Base-by-base conservation (phyloP, 2,329 filamentous ascomycete species). In the Colletotrichum tabaci region DNA sequence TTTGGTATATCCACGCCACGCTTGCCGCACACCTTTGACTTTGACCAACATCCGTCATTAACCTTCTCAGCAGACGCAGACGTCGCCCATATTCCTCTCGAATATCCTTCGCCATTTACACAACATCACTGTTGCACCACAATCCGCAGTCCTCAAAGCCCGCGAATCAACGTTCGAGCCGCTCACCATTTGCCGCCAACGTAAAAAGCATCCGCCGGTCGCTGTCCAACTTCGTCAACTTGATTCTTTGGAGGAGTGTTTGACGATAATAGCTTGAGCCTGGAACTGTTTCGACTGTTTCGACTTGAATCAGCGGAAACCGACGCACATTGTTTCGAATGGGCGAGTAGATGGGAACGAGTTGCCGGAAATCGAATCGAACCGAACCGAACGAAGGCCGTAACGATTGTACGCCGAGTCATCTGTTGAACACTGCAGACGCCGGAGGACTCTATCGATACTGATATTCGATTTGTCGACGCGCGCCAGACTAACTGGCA, bases 1-100 rank as follows among this genome's bases (percentile, higher is more conserved):
- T 42, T 55, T 61, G 61, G 66, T 74, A 74, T 74, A 74, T 71
- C 71, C 73, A 74, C 62, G 42, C 67, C 64, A 71, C 44, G 38
- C 64, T 50, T 64, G 70, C 72, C 63, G 55, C 63, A 65, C 56
- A 49, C 60, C 63, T 66, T 58, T 44, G 26, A 47, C 52, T 61
- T 60, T 46, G 56, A 12, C 46, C 42, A 66, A 15, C 58, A 23
- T 26, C 46, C 53, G 47, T 61, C 62, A 50, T 63, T 70, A 61
- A 74, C 62, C 26, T 49, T 44, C 67, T 42, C 26, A 30, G 50
- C 61, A 55, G 18, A 55, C 18, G 23, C 53, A 53, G 50, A 49
- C 42, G 21, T 58, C 26, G 46, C 40, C 30, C 30, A 35, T 35
- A 35, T 35, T 35, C 8, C 30, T 35, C 30, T 35, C 30, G 30